Base-by-base conservation (phyloP, 176 grass and related monocot genomes). In the Phoenix dactylifera region DNA sequence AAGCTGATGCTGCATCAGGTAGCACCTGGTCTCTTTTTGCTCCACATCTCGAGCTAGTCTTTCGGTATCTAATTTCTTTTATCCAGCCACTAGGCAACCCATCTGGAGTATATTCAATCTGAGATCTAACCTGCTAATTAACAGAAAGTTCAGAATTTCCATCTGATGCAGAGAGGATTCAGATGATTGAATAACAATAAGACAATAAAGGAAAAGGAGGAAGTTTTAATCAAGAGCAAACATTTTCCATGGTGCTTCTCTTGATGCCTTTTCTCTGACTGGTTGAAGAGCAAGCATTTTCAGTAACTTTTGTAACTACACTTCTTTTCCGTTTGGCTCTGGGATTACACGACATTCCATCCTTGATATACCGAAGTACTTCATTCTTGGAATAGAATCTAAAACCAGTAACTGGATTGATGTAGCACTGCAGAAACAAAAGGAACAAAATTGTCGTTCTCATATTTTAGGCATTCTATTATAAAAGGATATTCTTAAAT, bases 81-180 rank as follows among this genome's bases (percentile, higher is more conserved):
- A 66, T 64, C 79, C 79, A 82, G 30, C 66, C 79, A 7, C 24
- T 18, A 65, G 79, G 79, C 60, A 82, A 52, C 19, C 26, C 54
- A 22, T 59, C 60, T 51, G 62, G 12, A 54, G 17, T 24, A 55
- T 32, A 22, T 61, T 60, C 72, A 69, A 7, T 58, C 49, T 60
- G 22, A 60, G 28, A 26, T 18, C 49, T 14, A 0, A 10, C 23
- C 61, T 49, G 70, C 32, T 5, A 66, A 23, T 17, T 17, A 39
- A 16, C 17, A 67, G 14, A 60, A 57, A 57, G 18, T 55, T 1
- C n/a, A 50, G 49, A 35, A 24, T 10, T 55, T 30, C 25, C 60
- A 74, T 44, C 4, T n/a, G 5, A 18, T 55, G 24, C 50, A 22
- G 16, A 56, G 24, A 25, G 23, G 28, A 51, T 35, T 60, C 24